These are phyloP conservation scores for Closterium sp. DNA, from an alignment of 139 green algal species.

Conservation along the genomic window DNA sequence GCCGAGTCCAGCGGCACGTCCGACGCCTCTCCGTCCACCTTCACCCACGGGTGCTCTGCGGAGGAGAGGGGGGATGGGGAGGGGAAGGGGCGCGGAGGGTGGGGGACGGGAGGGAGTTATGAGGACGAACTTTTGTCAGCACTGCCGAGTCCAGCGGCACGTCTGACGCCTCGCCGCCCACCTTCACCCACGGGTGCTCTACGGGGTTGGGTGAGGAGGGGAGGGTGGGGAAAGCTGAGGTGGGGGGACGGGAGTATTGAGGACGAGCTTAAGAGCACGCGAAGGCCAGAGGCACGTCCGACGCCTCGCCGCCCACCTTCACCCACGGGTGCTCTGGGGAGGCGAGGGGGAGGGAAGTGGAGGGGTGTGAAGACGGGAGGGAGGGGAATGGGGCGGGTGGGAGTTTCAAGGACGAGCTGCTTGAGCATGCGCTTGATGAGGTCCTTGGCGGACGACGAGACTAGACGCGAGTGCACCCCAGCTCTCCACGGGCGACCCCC, in stretches of 20 bases:
- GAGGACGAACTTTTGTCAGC: slow-evolving; percentile 64
- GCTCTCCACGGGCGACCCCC: too few species aligned
- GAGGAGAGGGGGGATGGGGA: background rate
- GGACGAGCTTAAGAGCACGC: background rate
- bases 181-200: background rate
- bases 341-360: too few species aligned
- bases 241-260: too few species aligned
- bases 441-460: slow-evolving; percentile 65
- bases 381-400: too few species aligned
- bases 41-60: too few species aligned
- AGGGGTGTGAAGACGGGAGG: too few species aligned
- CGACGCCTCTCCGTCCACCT: too few species aligned
- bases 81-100: too few species aligned
- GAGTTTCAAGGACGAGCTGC: slow-evolving; percentile 32
- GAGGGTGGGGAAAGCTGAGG: too few species aligned
- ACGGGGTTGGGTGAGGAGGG: too few species aligned
- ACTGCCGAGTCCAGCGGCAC: slow-evolving; percentile 78
- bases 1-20: slow-evolving; percentile 71
- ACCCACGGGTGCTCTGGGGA: background rate
- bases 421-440: slow-evolving; percentile 62
- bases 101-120: too few species aligned
- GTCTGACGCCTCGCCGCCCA: background rate
- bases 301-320: background rate
- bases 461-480: slow-evolving; percentile 63
- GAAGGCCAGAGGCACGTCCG: background rate